These are phyloP conservation scores for Clavispora fructus DNA, from an alignment of 805 yeast genomes.

Conservation along the genomic window DNA sequence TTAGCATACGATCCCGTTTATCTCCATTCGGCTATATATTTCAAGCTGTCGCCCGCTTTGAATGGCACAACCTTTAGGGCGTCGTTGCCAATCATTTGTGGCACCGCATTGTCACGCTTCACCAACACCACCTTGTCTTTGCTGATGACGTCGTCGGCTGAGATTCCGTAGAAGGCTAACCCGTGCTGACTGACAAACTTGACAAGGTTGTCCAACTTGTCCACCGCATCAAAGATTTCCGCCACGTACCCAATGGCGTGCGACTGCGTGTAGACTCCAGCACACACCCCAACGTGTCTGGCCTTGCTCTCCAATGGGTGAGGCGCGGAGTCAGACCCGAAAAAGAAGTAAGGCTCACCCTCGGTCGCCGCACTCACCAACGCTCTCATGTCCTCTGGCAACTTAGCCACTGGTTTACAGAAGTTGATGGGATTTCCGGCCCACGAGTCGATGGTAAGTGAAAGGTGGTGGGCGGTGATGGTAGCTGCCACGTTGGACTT, in stretches of 20 bases:
- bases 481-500: slow-evolving; percentile 75
- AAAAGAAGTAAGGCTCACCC: slow-evolving; percentile 89
- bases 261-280: slow-evolving; percentile 95
- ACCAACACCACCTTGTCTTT: slow-evolving; percentile 52
- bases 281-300: slow-evolving; percentile 79
- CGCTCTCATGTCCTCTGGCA: slow-evolving; percentile 79
- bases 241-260: slow-evolving; percentile 81
- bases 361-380: slow-evolving; percentile 83
- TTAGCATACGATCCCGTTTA: not conserved
- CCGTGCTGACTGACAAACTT: slow-evolving; percentile 77
- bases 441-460: slow-evolving; percentile 87
- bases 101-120: slow-evolving; percentile 50
- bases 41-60: slow-evolving; percentile 68
- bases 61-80: slow-evolving; percentile 67
- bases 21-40: slow-evolving; percentile 76
- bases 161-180: slow-evolving; percentile 60
- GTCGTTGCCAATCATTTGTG: slow-evolving; percentile 48
- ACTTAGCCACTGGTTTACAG: slow-evolving; percentile 97
- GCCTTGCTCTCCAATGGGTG: slow-evolving; percentile 81
- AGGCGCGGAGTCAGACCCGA: slow-evolving; percentile 98
- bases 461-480: slow-evolving; percentile 93
- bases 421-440: slow-evolving; percentile 93
- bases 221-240: slow-evolving; percentile 67
- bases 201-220: slow-evolving; percentile 59
- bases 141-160: slow-evolving; percentile 32